These are phyloP conservation scores for Calycina herbarum DNA, from an alignment of 2,329 filamentous ascomycete species.

Conservation along the genomic window DNA sequence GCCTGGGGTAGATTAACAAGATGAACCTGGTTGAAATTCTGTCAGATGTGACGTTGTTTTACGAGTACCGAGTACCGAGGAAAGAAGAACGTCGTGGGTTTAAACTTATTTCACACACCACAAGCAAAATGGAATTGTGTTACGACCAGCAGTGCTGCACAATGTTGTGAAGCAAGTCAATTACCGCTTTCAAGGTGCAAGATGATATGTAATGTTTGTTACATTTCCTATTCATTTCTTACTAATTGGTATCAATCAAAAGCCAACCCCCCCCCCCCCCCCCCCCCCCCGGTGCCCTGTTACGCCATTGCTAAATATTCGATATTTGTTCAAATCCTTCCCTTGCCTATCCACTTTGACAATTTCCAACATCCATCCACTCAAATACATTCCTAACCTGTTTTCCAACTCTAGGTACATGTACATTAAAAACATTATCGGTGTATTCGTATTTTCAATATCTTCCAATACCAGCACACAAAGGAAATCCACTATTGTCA, in stretches of 20 bases:
- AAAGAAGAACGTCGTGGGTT: too few species aligned
- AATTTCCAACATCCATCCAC: neutral
- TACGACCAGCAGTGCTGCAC: too few species aligned
- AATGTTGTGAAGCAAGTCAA: too few species aligned
- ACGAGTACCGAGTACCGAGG: too few species aligned
- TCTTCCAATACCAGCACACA: neutral
- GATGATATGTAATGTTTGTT: neutral
- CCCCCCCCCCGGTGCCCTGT: neutral
- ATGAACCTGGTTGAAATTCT: too few species aligned
- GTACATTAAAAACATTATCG: constrained; percentile 1
- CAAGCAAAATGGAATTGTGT: too few species aligned
- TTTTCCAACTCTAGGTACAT: neutral
- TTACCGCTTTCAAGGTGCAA: neutral
- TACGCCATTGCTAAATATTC: neutral
- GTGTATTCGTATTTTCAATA: neutral
- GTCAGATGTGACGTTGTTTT: too few species aligned
- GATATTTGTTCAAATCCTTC: neutral
- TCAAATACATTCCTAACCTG: neutral
- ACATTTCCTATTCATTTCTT: neutral
- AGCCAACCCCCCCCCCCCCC: neutral
- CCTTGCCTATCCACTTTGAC: neutral
- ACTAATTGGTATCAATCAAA: neutral
- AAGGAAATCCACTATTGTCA: constrained; percentile 15
- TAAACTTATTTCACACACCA: neutral
- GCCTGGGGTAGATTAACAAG: too few species aligned